Percentiles rank a stretch among this genome's conserved stretches.
phyloP scores from a whole-genome alignment of 2,329 filamentous ascomycete genomes.

The Mycogone perniciosa region DNA sequence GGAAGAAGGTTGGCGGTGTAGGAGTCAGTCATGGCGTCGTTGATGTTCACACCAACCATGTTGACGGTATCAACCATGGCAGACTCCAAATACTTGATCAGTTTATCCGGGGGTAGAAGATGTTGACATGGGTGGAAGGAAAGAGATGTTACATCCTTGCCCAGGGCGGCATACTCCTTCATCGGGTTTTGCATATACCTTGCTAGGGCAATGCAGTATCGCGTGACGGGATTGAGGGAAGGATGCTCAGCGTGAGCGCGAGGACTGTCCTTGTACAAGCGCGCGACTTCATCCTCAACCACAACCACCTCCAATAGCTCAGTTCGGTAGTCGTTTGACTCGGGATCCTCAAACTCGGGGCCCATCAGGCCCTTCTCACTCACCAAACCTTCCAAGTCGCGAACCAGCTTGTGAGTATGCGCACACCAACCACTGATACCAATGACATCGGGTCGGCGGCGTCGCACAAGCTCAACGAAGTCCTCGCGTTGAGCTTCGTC shows the following conservation, averaged over 20 bases:
- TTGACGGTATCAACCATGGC: constrained; percentile 99
- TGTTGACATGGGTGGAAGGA: constrained; percentile 87
- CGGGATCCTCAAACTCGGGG: constrained; percentile 72
- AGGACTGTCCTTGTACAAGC: constrained; percentile 86
- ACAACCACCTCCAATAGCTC: constrained; percentile 83
- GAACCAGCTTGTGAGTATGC: constrained; percentile 77
- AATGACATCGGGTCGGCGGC: constrained; percentile 81
- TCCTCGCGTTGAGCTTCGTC: constrained; percentile 61
- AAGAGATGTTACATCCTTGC: constrained; percentile 79
- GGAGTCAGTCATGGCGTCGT: constrained; percentile 75
- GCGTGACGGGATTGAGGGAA: constrained; percentile 66
- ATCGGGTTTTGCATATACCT: constrained; percentile 92
- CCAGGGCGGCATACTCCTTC: constrained; percentile 91
- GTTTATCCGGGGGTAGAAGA: constrained; percentile 78
- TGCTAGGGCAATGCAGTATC: constrained; percentile 85
- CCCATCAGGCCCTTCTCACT: constrained; percentile 70
- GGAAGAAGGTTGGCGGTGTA: constrained; percentile 84
- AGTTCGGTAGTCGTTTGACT: constrained; percentile 66
- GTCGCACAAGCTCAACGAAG: constrained; percentile 72
- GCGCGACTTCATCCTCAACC: constrained; percentile 95
- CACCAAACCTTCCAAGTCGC: constrained; percentile 73
- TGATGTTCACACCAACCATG: constrained; percentile 89
- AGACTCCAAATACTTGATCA: constrained; percentile 82
- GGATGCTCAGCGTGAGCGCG: constrained; percentile 77
- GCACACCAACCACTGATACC: constrained; percentile 84